A percentile compares a stretch with the other conserved stretches of the same genome.
phyloP scores from a whole-genome alignment of 106 monocot species.

The Allium sativum region DNA sequence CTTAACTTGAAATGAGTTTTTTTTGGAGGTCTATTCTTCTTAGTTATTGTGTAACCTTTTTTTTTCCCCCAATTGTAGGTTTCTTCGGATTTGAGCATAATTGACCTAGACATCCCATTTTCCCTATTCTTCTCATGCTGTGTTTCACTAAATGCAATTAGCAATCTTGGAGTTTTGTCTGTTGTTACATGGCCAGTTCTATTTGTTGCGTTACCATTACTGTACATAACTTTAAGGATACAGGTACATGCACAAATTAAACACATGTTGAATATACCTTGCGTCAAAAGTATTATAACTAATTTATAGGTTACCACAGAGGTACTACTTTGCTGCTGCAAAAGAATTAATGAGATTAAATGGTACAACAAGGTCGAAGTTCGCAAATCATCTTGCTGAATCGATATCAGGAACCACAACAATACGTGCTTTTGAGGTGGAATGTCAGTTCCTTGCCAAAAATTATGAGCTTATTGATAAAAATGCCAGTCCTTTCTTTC shows the following conservation, averaged over 20 bases:
- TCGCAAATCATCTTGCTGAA: conserved; percentile 88
- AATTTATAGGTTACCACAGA: conserved; percentile 23
- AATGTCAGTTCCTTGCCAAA: conserved; percentile 52
- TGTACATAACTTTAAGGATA: conserved; percentile 47
- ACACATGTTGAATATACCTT: neutral
- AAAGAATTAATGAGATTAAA: conserved; percentile 93
- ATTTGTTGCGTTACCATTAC: conserved; percentile 60
- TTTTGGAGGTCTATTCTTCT: no score
- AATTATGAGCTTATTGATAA: conserved; percentile 53
- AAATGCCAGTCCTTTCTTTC: conserved; percentile 73
- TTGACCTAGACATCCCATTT: conserved; percentile 89
- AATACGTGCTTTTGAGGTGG: conserved; percentile 73
- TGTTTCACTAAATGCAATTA: conserved; percentile 58
- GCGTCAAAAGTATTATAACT: conserved; percentile 1
- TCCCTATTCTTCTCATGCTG: conserved; percentile 41
- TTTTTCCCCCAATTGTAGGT: no score
- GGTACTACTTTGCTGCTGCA: conserved; percentile 77
- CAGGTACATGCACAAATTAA: conserved; percentile 47
- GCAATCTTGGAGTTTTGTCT: conserved; percentile 76
- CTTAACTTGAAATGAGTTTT: no score
- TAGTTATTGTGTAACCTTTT: neutral
- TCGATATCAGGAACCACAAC: conserved; percentile 58
- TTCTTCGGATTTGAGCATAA: conserved; percentile 81
- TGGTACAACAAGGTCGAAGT: conserved; percentile 82
- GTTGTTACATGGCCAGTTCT: conserved; percentile 81